Evolutionary conservation across 2,329 filamentous ascomycete species (phyloP), one percentile per base, ranked within the genome.

Genomic region (Helotiales sp.): DNA sequence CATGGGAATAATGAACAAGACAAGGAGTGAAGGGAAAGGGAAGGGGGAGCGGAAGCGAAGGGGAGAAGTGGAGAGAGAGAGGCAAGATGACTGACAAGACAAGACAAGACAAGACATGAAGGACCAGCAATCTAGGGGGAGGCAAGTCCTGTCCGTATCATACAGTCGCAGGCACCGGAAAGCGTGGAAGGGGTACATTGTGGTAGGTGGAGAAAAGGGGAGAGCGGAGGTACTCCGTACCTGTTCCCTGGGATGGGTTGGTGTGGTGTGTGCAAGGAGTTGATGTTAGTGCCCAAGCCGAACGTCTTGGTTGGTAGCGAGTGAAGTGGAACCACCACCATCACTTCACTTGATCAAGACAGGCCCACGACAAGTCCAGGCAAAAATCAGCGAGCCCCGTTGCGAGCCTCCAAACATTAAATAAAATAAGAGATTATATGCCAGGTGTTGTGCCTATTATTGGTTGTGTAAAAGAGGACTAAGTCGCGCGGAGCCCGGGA

Each of bases 401-500:
- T 55, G 47, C 47, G 47, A 50, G 22, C 15, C 15, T 57, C 5
- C 30, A 20, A 24, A 45, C 40, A n/a, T 17, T 24, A 26, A 15
- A n/a, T n/a, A n/a, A n/a, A n/a, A n/a, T n/a, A 13, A 52, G 30
- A 30, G 4, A 7, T 13, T 52, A 7, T 30, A 52, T 30, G 26
- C 26, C 13, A 52, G 13, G 15, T 8, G 13, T 28, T 30, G n/a
- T 17, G 24, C 26, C 24, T 28, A 3, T 2, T 30, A 30, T 30
- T 52, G 49, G 26, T 30, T 30, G 26, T 52, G 49, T 26, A 30
- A 52, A 52, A 52, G 49, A 52, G 22, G 13, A n/a, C 32, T 24
- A 57, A 1, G 32, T 69, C 63, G 63, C 69, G 69, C 61, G 69
- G 69, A 70, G 63, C 17, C 63, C 66, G 66, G 66, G 64, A 69